Percentiles rank a stretch among this genome's conserved stretches.
Conservation (phyloP, 139 green algal species). For the Zygnema circumcarinatum region DNA sequence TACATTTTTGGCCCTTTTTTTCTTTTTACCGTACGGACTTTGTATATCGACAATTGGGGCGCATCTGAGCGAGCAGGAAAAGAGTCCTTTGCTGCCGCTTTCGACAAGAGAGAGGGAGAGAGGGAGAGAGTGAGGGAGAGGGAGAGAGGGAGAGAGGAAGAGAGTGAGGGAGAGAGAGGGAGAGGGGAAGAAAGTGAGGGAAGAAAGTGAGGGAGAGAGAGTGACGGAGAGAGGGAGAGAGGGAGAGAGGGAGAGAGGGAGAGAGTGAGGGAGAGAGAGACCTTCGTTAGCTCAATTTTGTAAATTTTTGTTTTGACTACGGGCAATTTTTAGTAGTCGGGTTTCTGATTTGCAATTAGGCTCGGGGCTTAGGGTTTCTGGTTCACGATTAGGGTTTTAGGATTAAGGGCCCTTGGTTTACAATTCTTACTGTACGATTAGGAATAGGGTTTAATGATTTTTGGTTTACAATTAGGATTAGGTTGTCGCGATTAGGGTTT, state of each 20-base stretch:
- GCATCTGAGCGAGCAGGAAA: background rate
- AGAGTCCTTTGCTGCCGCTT: background rate
- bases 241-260: background rate
- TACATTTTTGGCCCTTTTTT: conserved; percentile 37
- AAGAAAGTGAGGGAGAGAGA: background rate
- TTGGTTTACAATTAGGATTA: no score
- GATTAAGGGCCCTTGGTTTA: no score
- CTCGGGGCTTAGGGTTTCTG: no score
- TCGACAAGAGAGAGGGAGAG: background rate
- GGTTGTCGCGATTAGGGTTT: no score
- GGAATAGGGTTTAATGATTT: no score
- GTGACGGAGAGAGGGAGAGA: background rate
- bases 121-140: no score
- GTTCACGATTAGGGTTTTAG: no score
- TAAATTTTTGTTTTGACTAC: no score
- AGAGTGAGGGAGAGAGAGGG: background rate
- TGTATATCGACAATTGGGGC: background rate
- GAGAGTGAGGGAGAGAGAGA: background rate
- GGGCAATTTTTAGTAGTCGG: no score
- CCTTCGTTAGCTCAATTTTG: no score
- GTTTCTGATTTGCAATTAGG: no score
- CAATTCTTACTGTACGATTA: no score
- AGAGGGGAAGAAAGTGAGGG: background rate
- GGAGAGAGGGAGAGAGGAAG: background rate
- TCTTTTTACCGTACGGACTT: conserved; percentile 30